A percentile compares a stretch with the other conserved stretches of the same genome.
phyloP scores from a whole-genome alignment of 129 eudicot species.

The Lactuca saligna region DNA sequence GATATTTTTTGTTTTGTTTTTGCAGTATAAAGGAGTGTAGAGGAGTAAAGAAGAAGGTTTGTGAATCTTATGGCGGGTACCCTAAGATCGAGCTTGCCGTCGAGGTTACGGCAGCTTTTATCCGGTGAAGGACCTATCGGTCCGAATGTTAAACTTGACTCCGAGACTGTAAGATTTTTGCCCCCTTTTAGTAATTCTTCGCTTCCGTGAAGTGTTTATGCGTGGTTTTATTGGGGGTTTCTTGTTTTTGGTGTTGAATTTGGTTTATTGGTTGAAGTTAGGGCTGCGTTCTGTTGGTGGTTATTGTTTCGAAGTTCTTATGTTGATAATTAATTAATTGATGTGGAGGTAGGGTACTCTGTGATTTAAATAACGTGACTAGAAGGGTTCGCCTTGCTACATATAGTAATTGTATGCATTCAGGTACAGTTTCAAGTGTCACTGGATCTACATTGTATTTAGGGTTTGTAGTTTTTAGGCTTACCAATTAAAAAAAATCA shows the following conservation, averaged over 20 bases:
- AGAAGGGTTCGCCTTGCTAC: conserved; percentile 16
- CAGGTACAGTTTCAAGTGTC: conserved; percentile 11
- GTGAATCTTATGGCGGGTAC: conserved; percentile 53
- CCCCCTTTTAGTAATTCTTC: not conserved
- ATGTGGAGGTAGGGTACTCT: conserved; percentile 10
- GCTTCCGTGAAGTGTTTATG: not conserved
- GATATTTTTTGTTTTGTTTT: conserved; percentile 16
- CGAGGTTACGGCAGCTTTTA: conserved; percentile 84
- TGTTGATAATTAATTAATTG: not conserved
- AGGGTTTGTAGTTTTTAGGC: conserved; percentile 6
- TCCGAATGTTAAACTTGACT: conserved; percentile 78
- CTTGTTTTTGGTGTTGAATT: conserved; percentile 10
- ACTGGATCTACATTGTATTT: conserved; percentile 9
- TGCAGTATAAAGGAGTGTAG: conserved; percentile 63
- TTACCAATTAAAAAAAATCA: not conserved
- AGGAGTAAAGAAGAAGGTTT: conserved; percentile 33
- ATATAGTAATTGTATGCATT: not conserved
- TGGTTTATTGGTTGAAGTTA: conserved; percentile 11
- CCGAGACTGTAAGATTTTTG: conserved; percentile 73
- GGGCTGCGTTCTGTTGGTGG: conserved; percentile 26
- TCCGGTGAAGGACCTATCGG: conserved; percentile 77
- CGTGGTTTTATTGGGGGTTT: conserved; percentile 19
- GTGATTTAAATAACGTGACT: conserved; percentile 6
- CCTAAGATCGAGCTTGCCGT: conserved; percentile 96
- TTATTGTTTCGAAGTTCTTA: conserved; percentile 2